These are phyloP conservation scores for Colletotrichum siamense DNA, from an alignment of 2,329 filamentous ascomycete species.

Conservation along the genomic window DNA sequence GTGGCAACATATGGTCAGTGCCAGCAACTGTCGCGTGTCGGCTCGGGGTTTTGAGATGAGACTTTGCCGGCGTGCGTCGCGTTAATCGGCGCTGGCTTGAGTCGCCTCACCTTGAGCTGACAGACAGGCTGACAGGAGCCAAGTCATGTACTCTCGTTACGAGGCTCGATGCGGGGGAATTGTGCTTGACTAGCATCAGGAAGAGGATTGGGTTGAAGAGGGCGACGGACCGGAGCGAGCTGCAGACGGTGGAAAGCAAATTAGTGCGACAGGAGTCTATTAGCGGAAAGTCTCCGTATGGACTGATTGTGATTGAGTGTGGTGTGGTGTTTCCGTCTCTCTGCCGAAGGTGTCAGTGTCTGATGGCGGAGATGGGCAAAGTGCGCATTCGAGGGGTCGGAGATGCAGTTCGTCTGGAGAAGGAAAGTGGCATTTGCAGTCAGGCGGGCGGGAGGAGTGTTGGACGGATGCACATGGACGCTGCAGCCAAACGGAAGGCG, in stretches of 20 bases:
- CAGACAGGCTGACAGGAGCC: background rate
- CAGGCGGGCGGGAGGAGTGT: background rate
- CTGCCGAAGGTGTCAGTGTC: background rate
- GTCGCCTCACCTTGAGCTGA: background rate
- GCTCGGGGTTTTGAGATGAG: background rate
- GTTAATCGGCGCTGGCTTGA: background rate
- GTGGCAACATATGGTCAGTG: constrained; percentile 4
- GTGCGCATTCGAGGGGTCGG: background rate
- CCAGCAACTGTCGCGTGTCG: background rate
- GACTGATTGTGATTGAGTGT: background rate
- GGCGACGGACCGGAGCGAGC: background rate
- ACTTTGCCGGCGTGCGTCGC: background rate
- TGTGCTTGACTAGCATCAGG: background rate
- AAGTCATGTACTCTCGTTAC: background rate
- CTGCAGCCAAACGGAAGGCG: background rate
- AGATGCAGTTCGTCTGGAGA: constrained; percentile 4
- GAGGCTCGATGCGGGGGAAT: background rate
- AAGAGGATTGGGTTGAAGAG: background rate
- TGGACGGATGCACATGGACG: background rate
- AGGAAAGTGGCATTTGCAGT: background rate
- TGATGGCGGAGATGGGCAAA: background rate
- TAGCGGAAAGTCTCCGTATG: background rate
- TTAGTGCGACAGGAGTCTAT: background rate
- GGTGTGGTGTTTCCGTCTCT: background rate
- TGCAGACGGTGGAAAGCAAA: background rate